A percentile compares a stretch with the other conserved stretches of the same genome.
These are phyloP conservation scores for Filobasidium floriforme DNA, from an alignment of 768 basidiomycete species.

Conservation along the genomic window DNA sequence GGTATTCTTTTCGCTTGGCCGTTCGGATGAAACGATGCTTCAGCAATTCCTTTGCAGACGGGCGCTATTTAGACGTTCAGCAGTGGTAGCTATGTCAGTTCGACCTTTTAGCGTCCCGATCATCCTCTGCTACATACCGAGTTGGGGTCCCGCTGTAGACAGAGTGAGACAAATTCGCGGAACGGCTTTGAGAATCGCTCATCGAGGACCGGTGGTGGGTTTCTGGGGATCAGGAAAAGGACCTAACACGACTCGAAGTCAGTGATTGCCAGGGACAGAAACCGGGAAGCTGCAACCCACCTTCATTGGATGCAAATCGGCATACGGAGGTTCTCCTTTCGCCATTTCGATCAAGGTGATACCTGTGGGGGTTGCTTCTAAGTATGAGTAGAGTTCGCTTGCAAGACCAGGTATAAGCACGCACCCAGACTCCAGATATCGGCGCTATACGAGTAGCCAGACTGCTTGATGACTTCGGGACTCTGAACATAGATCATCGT, in stretches of 20 bases:
- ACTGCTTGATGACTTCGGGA: constrained; percentile 98
- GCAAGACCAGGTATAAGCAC: no score
- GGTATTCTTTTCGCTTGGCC: constrained; percentile 88
- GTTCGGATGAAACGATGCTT: constrained; percentile 93
- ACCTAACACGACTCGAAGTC: constrained; percentile 52
- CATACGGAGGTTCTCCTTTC: constrained; percentile 95
- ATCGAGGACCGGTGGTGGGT: constrained; percentile 83
- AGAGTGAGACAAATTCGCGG: constrained; percentile 85
- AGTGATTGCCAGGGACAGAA: not conserved
- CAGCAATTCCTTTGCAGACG: constrained; percentile 85
- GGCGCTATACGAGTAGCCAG: constrained; percentile 96
- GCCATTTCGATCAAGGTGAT: constrained; percentile 91
- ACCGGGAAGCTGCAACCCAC: constrained; percentile 48
- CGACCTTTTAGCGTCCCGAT: constrained; percentile 5
- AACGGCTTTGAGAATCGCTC: constrained; percentile 86
- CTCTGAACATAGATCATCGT: constrained; percentile 45
- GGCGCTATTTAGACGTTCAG: constrained; percentile 55
- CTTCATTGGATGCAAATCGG: constrained; percentile 98
- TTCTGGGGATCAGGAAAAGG: constrained; percentile 95
- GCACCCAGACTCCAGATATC: constrained; percentile 94
- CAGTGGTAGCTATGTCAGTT: constrained; percentile 15
- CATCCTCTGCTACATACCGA: constrained; percentile 54
- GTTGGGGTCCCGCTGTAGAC: constrained; percentile 86
- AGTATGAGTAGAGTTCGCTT: no score
- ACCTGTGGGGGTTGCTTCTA: no score